These are phyloP conservation scores for Rhodosporidiobolus odoratus DNA, from an alignment of 768 basidiomycete genomes.

Conservation along the genomic window DNA sequence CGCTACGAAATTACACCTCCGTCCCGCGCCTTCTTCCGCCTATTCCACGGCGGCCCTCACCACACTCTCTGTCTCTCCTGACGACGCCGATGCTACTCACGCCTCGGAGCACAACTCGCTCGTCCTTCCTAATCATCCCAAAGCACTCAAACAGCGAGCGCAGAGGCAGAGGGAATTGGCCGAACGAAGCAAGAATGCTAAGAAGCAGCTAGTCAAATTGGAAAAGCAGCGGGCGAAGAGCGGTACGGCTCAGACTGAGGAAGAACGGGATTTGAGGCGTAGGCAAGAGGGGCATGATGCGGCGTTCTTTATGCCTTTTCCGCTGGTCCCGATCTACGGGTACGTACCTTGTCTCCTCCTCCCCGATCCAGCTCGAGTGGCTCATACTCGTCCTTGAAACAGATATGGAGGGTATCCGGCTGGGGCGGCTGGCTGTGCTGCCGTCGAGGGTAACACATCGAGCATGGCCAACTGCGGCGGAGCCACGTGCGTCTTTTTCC, in stretches of 20 bases:
- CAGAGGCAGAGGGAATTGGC: neutral
- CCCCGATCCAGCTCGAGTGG: neutral
- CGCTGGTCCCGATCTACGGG: neutral
- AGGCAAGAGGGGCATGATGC: neutral
- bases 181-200: neutral
- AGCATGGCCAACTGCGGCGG: neutral
- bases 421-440: neutral
- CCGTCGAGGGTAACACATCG: neutral
- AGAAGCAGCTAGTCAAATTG: no score
- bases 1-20: neutral
- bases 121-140: neutral
- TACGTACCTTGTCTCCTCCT: neutral
- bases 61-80: neutral
- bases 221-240: neutral
- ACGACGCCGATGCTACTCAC: slow-evolving; percentile 8
- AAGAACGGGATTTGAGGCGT: neutral
- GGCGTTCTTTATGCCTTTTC: neutral
- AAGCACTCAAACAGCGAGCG: neutral
- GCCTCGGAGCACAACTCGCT: slow-evolving; percentile 6
- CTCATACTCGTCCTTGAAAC: neutral
- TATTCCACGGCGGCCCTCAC: neutral
- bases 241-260: neutral
- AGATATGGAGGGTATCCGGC: neutral
- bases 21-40: neutral
- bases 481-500: neutral